phyloP scores from a whole-genome alignment of 768 basidiomycete genomes.

The Pleurotus salmoneostramineus region DNA sequence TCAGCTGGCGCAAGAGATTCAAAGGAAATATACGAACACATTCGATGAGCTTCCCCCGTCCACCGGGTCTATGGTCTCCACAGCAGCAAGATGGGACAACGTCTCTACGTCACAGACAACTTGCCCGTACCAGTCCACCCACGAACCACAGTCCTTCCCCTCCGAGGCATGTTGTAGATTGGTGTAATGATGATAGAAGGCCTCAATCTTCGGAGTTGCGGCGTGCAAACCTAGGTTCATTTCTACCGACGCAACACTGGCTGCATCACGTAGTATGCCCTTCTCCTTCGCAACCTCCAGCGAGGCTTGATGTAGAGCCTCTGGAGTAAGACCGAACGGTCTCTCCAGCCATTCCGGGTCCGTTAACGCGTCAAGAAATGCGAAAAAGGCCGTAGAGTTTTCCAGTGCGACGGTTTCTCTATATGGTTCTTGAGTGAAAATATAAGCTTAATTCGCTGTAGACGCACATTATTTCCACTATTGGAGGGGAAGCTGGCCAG shows the following conservation, averaged over 20 bases:
- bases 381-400: slow-evolving; percentile 70
- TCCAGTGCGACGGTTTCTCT: slow-evolving; percentile 85
- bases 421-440: no score
- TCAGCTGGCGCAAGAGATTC: background rate
- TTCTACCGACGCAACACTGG: slow-evolving; percentile 54
- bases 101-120: slow-evolving; percentile 65
- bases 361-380: slow-evolving; percentile 63
- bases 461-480: no score
- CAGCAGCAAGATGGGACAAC: slow-evolving; percentile 47
- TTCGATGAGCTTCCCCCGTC: slow-evolving; percentile 14
- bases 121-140: slow-evolving; percentile 84
- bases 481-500: slow-evolving; percentile 60
- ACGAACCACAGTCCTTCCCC: slow-evolving; percentile 52
- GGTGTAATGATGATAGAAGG: slow-evolving; percentile 74
- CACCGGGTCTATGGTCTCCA: slow-evolving; percentile 43
- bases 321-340: slow-evolving; percentile 33
- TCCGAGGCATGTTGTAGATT: slow-evolving; percentile 24
- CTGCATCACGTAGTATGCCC: slow-evolving; percentile 45
- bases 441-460: no score
- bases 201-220: slow-evolving; percentile 77
- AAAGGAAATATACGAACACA: slow-evolving; percentile 20
- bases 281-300: slow-evolving; percentile 45
- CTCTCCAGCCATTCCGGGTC: slow-evolving; percentile 38
- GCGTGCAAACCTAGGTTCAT: slow-evolving; percentile 76
- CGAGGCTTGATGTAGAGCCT: slow-evolving; percentile 51